Base-by-base conservation (phyloP, 2,329 filamentous ascomycete species). In the Neonectria hederae region DNA sequence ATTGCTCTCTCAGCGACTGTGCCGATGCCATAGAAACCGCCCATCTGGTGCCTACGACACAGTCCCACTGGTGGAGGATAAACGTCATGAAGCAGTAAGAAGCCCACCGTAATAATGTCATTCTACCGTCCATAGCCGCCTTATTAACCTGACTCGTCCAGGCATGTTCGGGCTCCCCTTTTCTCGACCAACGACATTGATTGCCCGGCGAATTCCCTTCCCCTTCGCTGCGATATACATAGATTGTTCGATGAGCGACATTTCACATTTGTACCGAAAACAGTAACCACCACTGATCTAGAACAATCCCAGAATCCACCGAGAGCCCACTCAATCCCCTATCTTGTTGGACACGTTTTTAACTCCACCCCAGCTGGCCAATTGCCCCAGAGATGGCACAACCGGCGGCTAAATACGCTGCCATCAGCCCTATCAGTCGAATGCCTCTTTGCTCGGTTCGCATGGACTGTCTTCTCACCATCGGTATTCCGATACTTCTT, bases 391-490 rank as follows among this genome's bases (percentile, higher is more conserved):
- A 21, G 5, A 22, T 38, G 42, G 51, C 52, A 35, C n/a, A 53
- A 59, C 48, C 32, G 38, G 8, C n/a, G 28, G 13, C 10, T 38
- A 4, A 11, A 53, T 26, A 19, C 35, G 38, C 8, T 32, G 4
- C 32, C 38, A n/a, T 14, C 21, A 22, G 22, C 32, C 17, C 32
- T 30, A 14, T 51, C 59, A 7, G 14, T 62, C 19, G 59, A 62
- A 28, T 56, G 32, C 17, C 24, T 62, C 14, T 56, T 62, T 45
- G 53, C 53, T 13, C 22, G 59, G 7, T 62, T 62, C 26, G 59
- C 53, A 3, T 62, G 59, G 59, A 62, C 59, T 2, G 10, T 62
- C 32, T 62, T 56, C 35, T 51, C 53, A 2, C 59, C 59, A 21
- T 32, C 28, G 17, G 17, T 56, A 6, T 62, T 56, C 35, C 59